Evolutionary conservation across 352 stramenopile species (phyloP), one percentile per base, ranked within the genome.

Genomic region (Phytophthora ohioensis): DNA sequence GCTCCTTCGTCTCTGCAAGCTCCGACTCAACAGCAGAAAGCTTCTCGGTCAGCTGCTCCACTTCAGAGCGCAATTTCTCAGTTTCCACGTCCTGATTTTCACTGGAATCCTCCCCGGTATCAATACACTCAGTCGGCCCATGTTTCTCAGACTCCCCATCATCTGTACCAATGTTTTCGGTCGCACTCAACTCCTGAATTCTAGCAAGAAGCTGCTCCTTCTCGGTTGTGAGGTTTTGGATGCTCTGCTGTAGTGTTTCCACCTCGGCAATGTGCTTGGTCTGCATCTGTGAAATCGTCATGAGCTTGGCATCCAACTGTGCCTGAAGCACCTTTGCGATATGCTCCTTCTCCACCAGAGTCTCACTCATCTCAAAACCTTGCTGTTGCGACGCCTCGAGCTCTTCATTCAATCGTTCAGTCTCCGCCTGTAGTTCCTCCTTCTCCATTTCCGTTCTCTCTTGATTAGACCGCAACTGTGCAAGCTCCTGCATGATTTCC

Each of bases 241-340:
- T 76, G 3, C 49, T 73, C 41, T 78, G 63, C 21, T 81, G 65
- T 4, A 90, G 53, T 42, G 63, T 36, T 46, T 67, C 64, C 31
- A 80, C 59, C 27, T 87, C 73, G 4, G n/a, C 56, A 5, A 46
- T 71, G 39, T 78, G 51, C 17, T 75, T 76, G 6, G 58, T 69
- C 21, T 76, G 66, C 59, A 82, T 75, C 55, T 72, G 79, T 56
- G 61, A 82, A 70, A 75, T 88, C 36, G 51, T 85, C 65, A 79
- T 71, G 9, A 83, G 17, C 55, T 87, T 81, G 11, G 68, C 67
- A 64, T 89, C 79, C 21, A 91, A 62, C 7, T 79, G 71, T 21
- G 80, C 77, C 32, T 83, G 73, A 13, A 84, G 57, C 10, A 88
- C 75, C 58, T 88, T 83, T 2, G 69, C 64, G 27, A 76, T 66